phyloP scores from a whole-genome alignment of 1,139 yeast species.

The Debaryomyces coudertii region DNA sequence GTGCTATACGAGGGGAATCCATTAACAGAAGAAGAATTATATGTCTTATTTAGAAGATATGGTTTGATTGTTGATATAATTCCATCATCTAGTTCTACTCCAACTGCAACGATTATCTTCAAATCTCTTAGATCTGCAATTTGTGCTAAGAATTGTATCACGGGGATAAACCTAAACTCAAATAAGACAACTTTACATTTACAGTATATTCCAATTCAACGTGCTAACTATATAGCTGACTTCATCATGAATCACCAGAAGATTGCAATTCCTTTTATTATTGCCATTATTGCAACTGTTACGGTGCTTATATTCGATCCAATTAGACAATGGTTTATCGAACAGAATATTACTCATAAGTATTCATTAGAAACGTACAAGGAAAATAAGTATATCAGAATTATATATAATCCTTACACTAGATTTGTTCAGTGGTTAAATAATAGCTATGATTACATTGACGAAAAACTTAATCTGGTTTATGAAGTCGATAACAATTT shows the following conservation, averaged over 20 bases:
- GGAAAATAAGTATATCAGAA: constrained; percentile 33
- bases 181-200: constrained; percentile 66
- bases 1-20: constrained; percentile 75
- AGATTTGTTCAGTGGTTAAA: constrained; percentile 29
- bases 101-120: constrained; percentile 59
- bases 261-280: constrained; percentile 65
- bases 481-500: constrained; percentile 16
- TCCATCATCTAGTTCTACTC: constrained; percentile 43
- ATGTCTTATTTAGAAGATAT: constrained; percentile 80
- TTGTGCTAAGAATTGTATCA: constrained; percentile 87
- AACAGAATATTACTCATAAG: constrained; percentile 67
- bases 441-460: constrained; percentile 33
- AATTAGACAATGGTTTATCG: constrained; percentile 78
- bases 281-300: constrained; percentile 59
- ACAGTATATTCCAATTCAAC: constrained; percentile 62
- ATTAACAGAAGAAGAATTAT: constrained; percentile 81
- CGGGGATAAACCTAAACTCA: constrained; percentile 65
- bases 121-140: constrained; percentile 67
- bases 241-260: constrained; percentile 76
- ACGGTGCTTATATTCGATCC: constrained; percentile 93
- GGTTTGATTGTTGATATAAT: constrained; percentile 78
- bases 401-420: constrained; percentile 32
- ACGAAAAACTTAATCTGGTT: constrained; percentile 21
- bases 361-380: constrained; percentile 36
- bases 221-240: constrained; percentile 56